A percentile compares a stretch with the other conserved stretches of the same genome.
Evolutionary conservation across 208 protist genomes (phyloP).

Genomic region (Acanthamoeba divionensis): DNA sequence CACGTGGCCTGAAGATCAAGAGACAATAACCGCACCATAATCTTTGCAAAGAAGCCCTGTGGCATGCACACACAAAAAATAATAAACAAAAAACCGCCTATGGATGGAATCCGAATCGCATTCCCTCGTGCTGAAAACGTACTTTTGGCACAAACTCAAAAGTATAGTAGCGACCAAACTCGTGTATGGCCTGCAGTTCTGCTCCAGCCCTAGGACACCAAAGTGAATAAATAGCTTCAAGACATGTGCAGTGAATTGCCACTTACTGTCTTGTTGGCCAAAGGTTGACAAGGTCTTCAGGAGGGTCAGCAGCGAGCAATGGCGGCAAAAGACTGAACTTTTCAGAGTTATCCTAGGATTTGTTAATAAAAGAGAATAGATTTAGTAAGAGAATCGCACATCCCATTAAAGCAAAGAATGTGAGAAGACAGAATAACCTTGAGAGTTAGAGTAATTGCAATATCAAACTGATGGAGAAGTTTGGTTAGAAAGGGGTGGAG

Average conservation of each 20-base stretch:
- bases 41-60: slow-evolving; percentile 66
- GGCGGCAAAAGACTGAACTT: slow-evolving; percentile 15
- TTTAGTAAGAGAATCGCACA: no score
- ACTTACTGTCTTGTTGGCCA: background rate
- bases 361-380: background rate
- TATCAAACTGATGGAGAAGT: slow-evolving; percentile 25
- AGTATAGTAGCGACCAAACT: slow-evolving; percentile 52
- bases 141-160: slow-evolving; percentile 67
- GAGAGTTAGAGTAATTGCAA: slow-evolving; percentile 57
- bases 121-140: no score
- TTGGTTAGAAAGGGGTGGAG: slow-evolving; percentile 24
- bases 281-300: background rate
- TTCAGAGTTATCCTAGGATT: background rate
- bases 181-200: background rate
- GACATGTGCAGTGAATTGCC: no score
- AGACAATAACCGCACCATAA: slow-evolving; percentile 64
- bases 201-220: no score
- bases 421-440: background rate
- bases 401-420: background rate
- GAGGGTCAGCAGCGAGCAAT: background rate
- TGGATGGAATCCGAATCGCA: no score
- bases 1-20: slow-evolving; percentile 41
- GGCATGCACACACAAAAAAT: no score
- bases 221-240: no score
- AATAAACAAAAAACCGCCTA: no score